Conservation (phyloP, 805 yeast genomes). For the Komagataella mondaviorum region DNA sequence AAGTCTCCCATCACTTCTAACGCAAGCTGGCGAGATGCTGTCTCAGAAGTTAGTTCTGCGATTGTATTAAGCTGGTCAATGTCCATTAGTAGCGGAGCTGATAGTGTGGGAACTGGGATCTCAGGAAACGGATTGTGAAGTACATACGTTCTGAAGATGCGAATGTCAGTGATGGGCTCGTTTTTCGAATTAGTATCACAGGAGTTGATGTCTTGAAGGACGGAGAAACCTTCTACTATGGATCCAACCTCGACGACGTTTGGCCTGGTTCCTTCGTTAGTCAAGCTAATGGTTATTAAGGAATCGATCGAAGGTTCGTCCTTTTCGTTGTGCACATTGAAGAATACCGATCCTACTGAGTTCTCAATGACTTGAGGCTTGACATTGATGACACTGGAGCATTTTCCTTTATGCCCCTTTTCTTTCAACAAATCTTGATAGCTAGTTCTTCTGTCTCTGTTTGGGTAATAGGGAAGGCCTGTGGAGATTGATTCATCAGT, state of each 20-base stretch:
- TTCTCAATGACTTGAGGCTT: slow-evolving; percentile 17
- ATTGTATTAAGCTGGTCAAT: slow-evolving; percentile 9
- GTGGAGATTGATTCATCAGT: slow-evolving; percentile 24
- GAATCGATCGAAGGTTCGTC: slow-evolving; percentile 13
- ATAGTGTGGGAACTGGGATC: slow-evolving; percentile 10
- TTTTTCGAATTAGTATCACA: slow-evolving; percentile 22
- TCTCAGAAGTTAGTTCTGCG: slow-evolving; percentile 15
- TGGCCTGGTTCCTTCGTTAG: slow-evolving; percentile 12
- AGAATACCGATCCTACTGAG: slow-evolving; percentile 16
- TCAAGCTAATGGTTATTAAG: slow-evolving; percentile 22
- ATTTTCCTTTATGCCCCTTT: neutral
- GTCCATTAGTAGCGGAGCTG: slow-evolving; percentile 18
- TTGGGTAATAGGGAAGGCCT: slow-evolving; percentile 37
- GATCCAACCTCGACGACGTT: slow-evolving; percentile 29
- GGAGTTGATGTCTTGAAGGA: slow-evolving; percentile 28
- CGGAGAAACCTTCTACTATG: slow-evolving; percentile 35
- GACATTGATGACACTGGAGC: slow-evolving; percentile 10
- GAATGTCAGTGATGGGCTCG: slow-evolving; percentile 32
- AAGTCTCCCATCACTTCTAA: slow-evolving; percentile 53
- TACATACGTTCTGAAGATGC: slow-evolving; percentile 36
- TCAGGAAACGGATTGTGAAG: slow-evolving; percentile 42
- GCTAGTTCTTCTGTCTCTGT: neutral
- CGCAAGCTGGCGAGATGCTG: slow-evolving; percentile 43
- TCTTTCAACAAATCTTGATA: neutral
- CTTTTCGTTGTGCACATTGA: neutral